Percentiles rank a stretch among this genome's conserved stretches.
These are phyloP conservation scores for Aspergillus cavernicola DNA, from an alignment of 495 filamentous ascomycete genomes.

Conservation along the genomic window DNA sequence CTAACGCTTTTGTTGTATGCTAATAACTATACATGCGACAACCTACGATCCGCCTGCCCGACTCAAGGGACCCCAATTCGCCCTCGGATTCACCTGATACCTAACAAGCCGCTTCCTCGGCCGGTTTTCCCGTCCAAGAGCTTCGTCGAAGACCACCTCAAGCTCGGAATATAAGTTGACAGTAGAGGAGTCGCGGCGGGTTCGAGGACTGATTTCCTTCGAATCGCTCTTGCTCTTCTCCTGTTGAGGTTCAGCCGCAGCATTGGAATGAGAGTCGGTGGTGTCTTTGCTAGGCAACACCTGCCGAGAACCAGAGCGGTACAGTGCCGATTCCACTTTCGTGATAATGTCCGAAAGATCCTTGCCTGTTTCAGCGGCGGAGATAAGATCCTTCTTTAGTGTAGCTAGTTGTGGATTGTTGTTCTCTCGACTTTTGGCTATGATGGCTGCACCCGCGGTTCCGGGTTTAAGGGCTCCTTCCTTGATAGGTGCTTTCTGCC, in stretches of 20 bases:
- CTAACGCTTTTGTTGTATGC: background rate
- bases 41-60: slow-evolving; percentile 46
- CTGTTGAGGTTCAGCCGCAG: background rate
- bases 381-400: slow-evolving; percentile 36
- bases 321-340: slow-evolving; percentile 46
- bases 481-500: slow-evolving; percentile 72
- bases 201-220: slow-evolving; percentile 7
- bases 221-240: slow-evolving; percentile 11
- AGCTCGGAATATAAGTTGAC: slow-evolving; percentile 32
- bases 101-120: slow-evolving; percentile 60
- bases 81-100: slow-evolving; percentile 83
- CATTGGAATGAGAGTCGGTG: slow-evolving; percentile 12
- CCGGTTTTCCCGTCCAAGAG: slow-evolving; percentile 63
- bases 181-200: background rate
- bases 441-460: slow-evolving; percentile 66
- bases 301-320: slow-evolving; percentile 31
- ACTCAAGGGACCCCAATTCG: slow-evolving; percentile 91
- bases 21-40: background rate
- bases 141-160: slow-evolving; percentile 76
- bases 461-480: slow-evolving; percentile 61
- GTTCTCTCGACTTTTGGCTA: slow-evolving; percentile 41
- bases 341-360: slow-evolving; percentile 38
- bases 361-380: slow-evolving; percentile 30
- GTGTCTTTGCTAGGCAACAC: slow-evolving; percentile 7
- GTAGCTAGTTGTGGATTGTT: slow-evolving; percentile 21